phyloP scores from a whole-genome alignment of 768 basidiomycete genomes.

The Lyophyllum atratum region DNA sequence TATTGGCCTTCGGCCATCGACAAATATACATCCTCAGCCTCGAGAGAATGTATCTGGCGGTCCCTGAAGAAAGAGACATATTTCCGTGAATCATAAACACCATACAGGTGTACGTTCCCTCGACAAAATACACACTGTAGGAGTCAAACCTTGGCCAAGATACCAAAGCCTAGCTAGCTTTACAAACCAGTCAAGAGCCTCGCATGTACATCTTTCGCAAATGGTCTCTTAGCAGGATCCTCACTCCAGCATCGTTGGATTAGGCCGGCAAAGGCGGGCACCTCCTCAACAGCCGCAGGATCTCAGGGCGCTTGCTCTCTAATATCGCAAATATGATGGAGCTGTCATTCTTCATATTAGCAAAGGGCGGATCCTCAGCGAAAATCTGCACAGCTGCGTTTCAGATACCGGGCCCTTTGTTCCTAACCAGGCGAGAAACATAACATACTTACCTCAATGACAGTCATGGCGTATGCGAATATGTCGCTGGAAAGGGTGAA shows the following conservation, averaged over 20 bases:
- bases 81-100: no score
- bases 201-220: slow-evolving; percentile 4
- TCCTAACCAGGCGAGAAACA: neutral
- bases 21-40: no score
- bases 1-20: no score
- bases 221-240: slow-evolving; percentile 15
- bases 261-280: slow-evolving; percentile 8
- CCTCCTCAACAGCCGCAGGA: slow-evolving; percentile 12
- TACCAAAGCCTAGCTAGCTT: no score
- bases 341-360: slow-evolving; percentile 22
- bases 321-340: slow-evolving; percentile 24
- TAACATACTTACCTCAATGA: slow-evolving; percentile 27
- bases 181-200: neutral
- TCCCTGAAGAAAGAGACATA: no score
- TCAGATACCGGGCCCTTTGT: neutral
- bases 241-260: slow-evolving; percentile 18
- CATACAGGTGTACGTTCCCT: neutral
- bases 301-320: slow-evolving; percentile 16
- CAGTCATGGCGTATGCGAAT: slow-evolving; percentile 28
- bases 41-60: no score
- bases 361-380: slow-evolving; percentile 19
- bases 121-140: no score
- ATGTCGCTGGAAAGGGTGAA: slow-evolving; percentile 22
- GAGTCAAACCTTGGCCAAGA: neutral
- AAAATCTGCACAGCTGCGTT: slow-evolving; percentile 15